Conservation (phyloP, 2,329 filamentous ascomycete genomes). For the Trichoderma citrinoviride region DNA sequence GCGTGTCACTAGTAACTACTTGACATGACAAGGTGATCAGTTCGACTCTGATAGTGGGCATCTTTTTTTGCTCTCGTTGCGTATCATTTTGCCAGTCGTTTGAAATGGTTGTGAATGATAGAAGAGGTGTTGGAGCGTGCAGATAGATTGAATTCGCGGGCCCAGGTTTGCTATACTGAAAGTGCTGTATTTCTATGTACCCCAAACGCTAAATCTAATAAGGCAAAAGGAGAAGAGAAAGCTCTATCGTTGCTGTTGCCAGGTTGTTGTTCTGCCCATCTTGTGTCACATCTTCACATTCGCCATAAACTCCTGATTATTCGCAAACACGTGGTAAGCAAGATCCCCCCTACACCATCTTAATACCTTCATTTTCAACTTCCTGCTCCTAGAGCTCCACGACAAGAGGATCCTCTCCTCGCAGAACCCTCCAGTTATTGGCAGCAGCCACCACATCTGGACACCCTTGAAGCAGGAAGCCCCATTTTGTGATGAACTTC, state of each 20-base stretch:
- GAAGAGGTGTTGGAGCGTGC: too few species aligned
- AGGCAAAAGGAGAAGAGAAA: not conserved
- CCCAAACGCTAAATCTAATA: too few species aligned
- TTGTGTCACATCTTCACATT: not conserved
- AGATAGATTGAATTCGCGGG: too few species aligned
- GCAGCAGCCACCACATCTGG: slow-evolving; percentile 15
- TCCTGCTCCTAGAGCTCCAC: slow-evolving; percentile 3
- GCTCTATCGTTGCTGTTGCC: not conserved
- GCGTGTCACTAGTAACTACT: slow-evolving; percentile 23
- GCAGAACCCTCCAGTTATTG: slow-evolving; percentile 14
- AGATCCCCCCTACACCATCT: not conserved
- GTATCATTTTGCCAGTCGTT: not conserved
- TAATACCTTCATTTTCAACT: not conserved
- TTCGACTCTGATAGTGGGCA: slow-evolving; percentile 24
- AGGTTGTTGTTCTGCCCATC: not conserved
- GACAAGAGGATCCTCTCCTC: slow-evolving; percentile 21
- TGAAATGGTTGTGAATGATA: not conserved
- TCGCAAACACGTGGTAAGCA: not conserved
- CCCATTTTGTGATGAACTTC: slow-evolving; percentile 14
- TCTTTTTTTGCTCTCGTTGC: not conserved
- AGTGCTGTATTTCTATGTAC: too few species aligned
- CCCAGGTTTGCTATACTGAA: too few species aligned
- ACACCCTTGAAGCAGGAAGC: slow-evolving; percentile 16
- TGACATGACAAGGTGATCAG: slow-evolving; percentile 24
- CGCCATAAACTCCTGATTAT: not conserved